Conservation (phyloP, 257 asterid genomes). For the Nicotiana tomentosiformis region DNA sequence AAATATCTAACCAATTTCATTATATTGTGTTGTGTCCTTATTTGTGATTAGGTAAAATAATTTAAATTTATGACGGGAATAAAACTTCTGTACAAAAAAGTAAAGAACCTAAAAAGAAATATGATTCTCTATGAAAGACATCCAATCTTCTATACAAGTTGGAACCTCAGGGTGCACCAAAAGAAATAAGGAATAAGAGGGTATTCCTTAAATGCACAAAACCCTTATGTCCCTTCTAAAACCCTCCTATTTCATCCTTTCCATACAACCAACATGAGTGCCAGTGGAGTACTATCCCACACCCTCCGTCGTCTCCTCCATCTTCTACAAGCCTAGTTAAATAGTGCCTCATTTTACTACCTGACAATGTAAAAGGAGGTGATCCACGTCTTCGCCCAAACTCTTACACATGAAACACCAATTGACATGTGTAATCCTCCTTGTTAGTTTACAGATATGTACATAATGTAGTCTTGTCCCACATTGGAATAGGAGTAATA, state of each 20-base stretch:
- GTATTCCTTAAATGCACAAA: not conserved
- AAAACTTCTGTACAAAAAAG: not conserved
- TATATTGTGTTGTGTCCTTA: not conserved
- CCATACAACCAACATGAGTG: not conserved
- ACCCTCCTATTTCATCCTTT: not conserved
- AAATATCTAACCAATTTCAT: not conserved
- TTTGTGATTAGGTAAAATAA: too few species aligned
- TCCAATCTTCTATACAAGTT: not conserved
- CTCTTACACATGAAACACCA: not conserved
- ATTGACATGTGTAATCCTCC: not conserved
- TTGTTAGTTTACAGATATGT: too few species aligned
- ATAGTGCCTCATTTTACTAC: not conserved
- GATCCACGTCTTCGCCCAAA: not conserved
- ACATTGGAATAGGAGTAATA: too few species aligned
- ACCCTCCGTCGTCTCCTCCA: not conserved
- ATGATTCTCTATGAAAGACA: not conserved
- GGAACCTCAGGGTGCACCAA: not conserved
- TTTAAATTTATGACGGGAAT: not conserved
- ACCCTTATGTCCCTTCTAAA: not conserved
- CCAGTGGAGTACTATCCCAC: not conserved
- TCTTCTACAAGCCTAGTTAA: not conserved
- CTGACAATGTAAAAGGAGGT: not conserved
- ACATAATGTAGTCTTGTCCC: too few species aligned
- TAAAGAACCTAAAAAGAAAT: slow-evolving; percentile 1
- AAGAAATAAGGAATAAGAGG: slow-evolving; percentile 1